Conservation (phyloP, 164 flowering plant species). For the Liquidambar formosana region DNA sequence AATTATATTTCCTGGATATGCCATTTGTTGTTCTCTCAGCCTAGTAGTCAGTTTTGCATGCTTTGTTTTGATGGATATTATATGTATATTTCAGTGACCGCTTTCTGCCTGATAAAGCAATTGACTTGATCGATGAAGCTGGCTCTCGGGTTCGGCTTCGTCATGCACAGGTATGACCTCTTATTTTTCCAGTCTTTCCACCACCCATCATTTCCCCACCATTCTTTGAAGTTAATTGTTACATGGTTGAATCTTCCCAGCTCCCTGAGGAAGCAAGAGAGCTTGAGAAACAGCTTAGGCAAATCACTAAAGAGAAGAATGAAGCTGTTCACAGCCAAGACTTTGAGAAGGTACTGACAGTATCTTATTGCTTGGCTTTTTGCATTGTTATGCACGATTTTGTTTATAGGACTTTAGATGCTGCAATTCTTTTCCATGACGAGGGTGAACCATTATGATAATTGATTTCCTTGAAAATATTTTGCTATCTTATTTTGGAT, state of each 20-base stretch:
- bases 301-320: constrained; percentile 85
- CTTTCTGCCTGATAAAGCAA: too few species aligned
- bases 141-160: constrained; percentile 97
- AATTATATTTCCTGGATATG: too few species aligned
- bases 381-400: background rate
- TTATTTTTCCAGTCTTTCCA: background rate
- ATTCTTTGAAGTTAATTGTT: background rate
- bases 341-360: constrained; percentile 81
- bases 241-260: constrained; percentile 32
- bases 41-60: too few species aligned
- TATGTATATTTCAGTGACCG: constrained; percentile 65
- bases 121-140: too few species aligned
- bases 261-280: constrained; percentile 96
- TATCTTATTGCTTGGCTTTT: background rate
- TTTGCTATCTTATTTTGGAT: too few species aligned
- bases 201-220: background rate
- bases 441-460: too few species aligned
- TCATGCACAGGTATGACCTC: constrained; percentile 74
- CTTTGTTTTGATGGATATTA: background rate
- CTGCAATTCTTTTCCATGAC: too few species aligned
- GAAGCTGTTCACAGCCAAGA: constrained; percentile 93
- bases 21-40: too few species aligned
- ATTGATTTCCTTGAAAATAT: too few species aligned
- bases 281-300: constrained; percentile 92
- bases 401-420: too few species aligned